A percentile compares a stretch with the other conserved stretches of the same genome.
Conservation (phyloP, 2,329 filamentous ascomycete species). For the Cercospora citrullina region DNA sequence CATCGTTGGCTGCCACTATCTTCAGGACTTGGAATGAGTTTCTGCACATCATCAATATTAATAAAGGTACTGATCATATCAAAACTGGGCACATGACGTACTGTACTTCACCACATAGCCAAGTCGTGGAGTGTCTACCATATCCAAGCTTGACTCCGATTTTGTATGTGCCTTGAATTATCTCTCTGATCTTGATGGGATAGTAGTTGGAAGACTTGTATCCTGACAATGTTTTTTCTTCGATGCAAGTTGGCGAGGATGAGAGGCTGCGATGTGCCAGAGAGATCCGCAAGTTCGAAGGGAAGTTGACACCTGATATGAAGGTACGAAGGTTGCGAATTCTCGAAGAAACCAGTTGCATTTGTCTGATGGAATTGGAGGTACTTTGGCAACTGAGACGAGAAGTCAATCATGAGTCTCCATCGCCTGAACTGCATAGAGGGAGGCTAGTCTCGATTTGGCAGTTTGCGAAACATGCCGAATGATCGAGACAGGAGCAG, state of each 20-base stretch:
- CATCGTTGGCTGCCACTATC: not conserved
- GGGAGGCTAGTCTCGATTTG: not conserved
- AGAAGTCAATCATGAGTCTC: not conserved
- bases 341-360: not conserved
- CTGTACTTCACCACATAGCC: not conserved
- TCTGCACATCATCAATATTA: not conserved
- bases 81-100: not conserved
- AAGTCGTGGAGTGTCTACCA: not conserved
- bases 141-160: not conserved
- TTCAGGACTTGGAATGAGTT: not conserved
- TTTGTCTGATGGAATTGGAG: not conserved
- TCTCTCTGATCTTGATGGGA: not conserved
- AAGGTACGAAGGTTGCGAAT: not conserved
- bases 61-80: not conserved
- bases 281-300: not conserved
- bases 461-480: not conserved
- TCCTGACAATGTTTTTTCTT: not conserved
- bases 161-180: not conserved
- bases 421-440: not conserved
- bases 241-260: not conserved
- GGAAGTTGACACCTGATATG: not conserved
- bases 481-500: not conserved
- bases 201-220: not conserved
- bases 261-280: not conserved
- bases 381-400: not conserved